Evolutionary conservation across 495 filamentous ascomycete genomes (phyloP).

Genomic region (Geoglossum glabrum): DNA sequence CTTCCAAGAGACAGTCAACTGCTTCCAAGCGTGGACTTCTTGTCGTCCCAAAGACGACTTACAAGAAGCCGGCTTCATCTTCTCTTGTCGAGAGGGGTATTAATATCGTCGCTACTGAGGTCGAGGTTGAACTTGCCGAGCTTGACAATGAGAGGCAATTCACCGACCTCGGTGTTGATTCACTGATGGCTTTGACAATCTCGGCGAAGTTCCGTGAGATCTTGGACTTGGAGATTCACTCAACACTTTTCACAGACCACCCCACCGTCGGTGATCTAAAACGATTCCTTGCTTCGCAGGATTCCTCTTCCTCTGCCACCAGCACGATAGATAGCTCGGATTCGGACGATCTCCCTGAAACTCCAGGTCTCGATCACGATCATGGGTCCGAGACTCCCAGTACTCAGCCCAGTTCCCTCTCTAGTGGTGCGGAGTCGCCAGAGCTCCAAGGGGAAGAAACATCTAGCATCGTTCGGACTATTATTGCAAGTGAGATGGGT

Average conservation of each 20-base stretch:
- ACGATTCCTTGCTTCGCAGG: neutral
- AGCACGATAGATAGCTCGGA: neutral
- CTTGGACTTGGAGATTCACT: slow-evolving; percentile 3
- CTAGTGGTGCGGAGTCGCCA: neutral
- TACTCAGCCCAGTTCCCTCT: neutral
- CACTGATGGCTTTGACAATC: slow-evolving; percentile 3
- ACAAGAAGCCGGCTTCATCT: neutral
- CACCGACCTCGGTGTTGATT: slow-evolving; percentile 6
- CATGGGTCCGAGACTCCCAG: neutral
- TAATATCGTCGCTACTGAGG: slow-evolving; percentile 1
- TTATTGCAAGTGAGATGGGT: slow-evolving; percentile 27
- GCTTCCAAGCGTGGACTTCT: neutral
- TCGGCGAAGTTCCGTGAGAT: slow-evolving; percentile 4
- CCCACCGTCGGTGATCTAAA: slow-evolving; percentile 6
- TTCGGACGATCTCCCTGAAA: neutral
- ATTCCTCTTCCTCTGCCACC: neutral
- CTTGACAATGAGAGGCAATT: slow-evolving; percentile 2
- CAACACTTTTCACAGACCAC: neutral
- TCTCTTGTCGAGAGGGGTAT: neutral
- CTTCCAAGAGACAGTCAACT: neutral
- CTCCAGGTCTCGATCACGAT: neutral
- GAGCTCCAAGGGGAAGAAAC: neutral
- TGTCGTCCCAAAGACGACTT: neutral
- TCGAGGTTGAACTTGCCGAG: neutral
- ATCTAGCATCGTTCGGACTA: slow-evolving; percentile 10